Evolutionary conservation across 2,329 filamentous ascomycete genomes (phyloP).

Genomic region (Sporothrix humicola): DNA sequence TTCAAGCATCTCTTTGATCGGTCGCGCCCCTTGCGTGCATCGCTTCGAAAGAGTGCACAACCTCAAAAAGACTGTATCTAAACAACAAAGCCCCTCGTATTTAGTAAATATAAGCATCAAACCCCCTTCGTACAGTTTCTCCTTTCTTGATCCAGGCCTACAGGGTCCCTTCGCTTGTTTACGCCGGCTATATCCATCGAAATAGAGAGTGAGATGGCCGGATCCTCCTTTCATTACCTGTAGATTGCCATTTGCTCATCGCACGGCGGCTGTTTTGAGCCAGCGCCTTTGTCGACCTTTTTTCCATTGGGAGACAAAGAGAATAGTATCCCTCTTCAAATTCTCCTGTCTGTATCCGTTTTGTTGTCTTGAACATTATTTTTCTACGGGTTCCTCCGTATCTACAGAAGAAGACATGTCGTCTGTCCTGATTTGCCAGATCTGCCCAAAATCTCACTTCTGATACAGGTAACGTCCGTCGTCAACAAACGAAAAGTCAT

Average conservation of each 20-base stretch:
- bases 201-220: conserved; percentile 3
- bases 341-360: neutral
- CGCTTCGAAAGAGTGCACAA: neutral
- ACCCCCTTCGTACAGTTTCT: neutral
- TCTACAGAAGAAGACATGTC: neutral
- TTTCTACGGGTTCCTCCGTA: neutral
- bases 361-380: neutral
- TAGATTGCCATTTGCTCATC: neutral
- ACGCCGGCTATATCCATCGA: conserved; percentile 19
- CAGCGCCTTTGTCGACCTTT: conserved; percentile 13
- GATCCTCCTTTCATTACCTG: neutral
- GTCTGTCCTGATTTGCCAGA: neutral
- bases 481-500: neutral
- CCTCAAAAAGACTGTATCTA: neutral
- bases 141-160: neutral
- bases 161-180: neutral
- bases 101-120: neutral
- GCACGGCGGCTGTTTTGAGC: conserved; percentile 10
- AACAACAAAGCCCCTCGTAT: neutral
- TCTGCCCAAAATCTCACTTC: conserved; percentile 2
- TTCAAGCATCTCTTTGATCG: conserved; percentile 1
- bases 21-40: neutral
- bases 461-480: neutral
- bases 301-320: conserved; percentile 18
- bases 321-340: neutral